Conservation (phyloP, 2,329 filamentous ascomycete species). For the Fusarium mexicanum region DNA sequence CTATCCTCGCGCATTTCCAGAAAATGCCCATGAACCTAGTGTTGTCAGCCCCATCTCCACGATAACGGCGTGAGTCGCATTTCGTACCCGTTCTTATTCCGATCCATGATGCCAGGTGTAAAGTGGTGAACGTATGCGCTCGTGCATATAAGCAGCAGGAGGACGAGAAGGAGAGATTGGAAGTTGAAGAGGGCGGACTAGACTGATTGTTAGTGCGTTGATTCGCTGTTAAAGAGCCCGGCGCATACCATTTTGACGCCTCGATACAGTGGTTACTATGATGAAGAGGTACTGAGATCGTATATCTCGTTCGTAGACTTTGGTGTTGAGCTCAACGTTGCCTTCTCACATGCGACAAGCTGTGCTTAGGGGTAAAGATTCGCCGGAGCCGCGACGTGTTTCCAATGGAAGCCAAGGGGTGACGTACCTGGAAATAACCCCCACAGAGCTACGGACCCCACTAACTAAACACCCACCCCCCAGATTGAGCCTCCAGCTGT, state of each 20-base stretch:
- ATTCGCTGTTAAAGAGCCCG: not conserved
- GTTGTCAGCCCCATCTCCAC: slow-evolving; percentile 17
- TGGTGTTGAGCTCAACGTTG: slow-evolving; percentile 1
- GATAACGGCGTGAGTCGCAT: not conserved
- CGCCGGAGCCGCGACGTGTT: slow-evolving; percentile 44
- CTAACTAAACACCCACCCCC: slow-evolving; percentile 26
- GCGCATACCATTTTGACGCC: slow-evolving; percentile 43
- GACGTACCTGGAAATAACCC: slow-evolving; percentile 32
- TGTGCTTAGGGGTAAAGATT: slow-evolving; percentile 52
- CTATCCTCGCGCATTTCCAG: slow-evolving; percentile 95
- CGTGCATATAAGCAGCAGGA: slow-evolving; percentile 95
- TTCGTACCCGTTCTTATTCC: slow-evolving; percentile 87
- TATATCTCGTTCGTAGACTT: not conserved
- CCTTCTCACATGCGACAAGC: slow-evolving; percentile 39
- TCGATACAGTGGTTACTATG: not conserved
- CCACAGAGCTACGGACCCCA: slow-evolving; percentile 36
- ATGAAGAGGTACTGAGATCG: not conserved
- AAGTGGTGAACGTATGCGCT: slow-evolving; percentile 93
- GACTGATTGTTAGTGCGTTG: slow-evolving; percentile 17
- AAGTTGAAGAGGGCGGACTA: slow-evolving; percentile 99
- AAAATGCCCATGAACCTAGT: slow-evolving; percentile 82
- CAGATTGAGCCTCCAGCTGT: slow-evolving; percentile 27
- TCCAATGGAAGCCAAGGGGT: slow-evolving; percentile 9
- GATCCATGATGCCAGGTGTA: slow-evolving; percentile 88
- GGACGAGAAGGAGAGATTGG: slow-evolving; percentile 92